phyloP scores from a whole-genome alignment of 345 rosid genomes.

The Salix brachista region DNA sequence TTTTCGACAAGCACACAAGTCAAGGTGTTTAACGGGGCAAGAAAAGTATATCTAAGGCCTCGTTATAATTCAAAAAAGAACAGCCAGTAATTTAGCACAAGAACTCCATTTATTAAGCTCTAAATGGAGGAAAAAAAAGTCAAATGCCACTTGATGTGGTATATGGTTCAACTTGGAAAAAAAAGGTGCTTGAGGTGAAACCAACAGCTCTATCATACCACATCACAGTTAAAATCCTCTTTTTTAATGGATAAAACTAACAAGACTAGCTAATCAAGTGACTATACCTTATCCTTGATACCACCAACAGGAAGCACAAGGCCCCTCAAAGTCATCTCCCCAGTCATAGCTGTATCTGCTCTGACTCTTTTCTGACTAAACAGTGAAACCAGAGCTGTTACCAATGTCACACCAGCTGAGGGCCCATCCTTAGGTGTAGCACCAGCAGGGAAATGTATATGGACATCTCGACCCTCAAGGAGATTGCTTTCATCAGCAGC shows the following conservation, averaged over 20 bases:
- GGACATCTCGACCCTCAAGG: slow-evolving; percentile 84
- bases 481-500: slow-evolving; percentile 55
- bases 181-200: neutral
- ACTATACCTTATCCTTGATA: slow-evolving; percentile 80
- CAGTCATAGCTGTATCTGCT: slow-evolving; percentile 99
- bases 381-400: slow-evolving; percentile 87
- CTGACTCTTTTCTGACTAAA: slow-evolving; percentile 79
- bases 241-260: neutral
- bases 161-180: neutral
- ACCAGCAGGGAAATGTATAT: slow-evolving; percentile 98
- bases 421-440: slow-evolving; percentile 99
- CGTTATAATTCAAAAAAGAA: too few species aligned
- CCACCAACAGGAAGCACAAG: slow-evolving; percentile 98
- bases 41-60: neutral
- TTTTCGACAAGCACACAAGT: neutral
- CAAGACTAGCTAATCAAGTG: slow-evolving; percentile 2
- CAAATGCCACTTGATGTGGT: neutral
- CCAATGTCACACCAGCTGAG: slow-evolving; percentile 96
- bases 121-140: neutral
- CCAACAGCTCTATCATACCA: neutral
- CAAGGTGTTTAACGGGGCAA: neutral
- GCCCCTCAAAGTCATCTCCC: slow-evolving; percentile 97
- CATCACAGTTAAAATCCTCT: neutral
- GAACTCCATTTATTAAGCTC: neutral
- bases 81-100: neutral